Conservation (phyloP, 495 filamentous ascomycete species). For the Tuber brumale region DNA sequence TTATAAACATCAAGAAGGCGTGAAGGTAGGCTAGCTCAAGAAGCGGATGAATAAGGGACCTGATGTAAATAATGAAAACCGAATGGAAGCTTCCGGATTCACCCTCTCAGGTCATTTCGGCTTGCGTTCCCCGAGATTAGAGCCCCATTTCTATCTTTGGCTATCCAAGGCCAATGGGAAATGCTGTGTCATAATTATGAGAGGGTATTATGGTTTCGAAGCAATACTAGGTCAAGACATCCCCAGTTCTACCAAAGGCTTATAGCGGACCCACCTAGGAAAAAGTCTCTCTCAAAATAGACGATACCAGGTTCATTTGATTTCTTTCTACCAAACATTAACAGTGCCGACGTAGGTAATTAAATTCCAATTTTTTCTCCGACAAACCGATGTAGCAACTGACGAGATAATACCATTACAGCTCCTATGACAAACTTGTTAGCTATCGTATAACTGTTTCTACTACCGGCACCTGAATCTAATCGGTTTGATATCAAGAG, state of each 20-base stretch:
- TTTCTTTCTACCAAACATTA: background rate
- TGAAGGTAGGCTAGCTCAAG: background rate
- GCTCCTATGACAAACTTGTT: background rate
- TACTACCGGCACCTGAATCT: background rate
- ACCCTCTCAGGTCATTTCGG: background rate
- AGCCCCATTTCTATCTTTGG: background rate
- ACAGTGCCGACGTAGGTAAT: background rate
- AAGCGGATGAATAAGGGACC: background rate
- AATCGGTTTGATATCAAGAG: background rate
- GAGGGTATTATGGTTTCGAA: background rate
- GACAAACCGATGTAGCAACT: background rate
- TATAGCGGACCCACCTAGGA: background rate
- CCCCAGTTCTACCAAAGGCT: background rate
- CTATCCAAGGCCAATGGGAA: background rate
- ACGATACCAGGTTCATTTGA: background rate
- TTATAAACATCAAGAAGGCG: background rate
- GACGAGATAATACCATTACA: background rate
- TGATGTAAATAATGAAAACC: background rate
- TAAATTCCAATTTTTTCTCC: background rate
- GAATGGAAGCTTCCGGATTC: background rate
- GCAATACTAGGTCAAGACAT: background rate
- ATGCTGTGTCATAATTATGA: background rate
- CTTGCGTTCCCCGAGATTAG: background rate
- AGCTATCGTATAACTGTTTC: background rate
- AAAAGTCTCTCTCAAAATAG: background rate